Base-by-base conservation (phyloP, 163 green algal species). In the Scenedesmus sp. region DNA sequence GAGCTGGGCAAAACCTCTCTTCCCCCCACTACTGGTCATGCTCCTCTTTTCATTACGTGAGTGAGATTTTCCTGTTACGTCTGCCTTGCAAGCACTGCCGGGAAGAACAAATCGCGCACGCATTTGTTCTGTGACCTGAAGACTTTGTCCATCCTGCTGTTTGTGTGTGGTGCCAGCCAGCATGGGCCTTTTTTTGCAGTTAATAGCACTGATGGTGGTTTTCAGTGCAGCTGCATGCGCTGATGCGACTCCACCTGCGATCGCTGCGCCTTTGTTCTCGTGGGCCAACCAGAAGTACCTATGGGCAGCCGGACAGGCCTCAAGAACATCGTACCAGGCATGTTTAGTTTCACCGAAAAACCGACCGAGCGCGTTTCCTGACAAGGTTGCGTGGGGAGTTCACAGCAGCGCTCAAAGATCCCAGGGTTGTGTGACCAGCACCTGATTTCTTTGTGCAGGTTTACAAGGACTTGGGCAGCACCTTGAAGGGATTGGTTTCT, bases 211-310 rank as follows among this genome's bases (percentile, higher is more conserved):
- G 1, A 0, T 76, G 7, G 30, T 76, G 30, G 5, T 40, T 18
- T 5, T 37, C 40, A 30, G 65, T 40, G 65, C 30, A 37, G 65
- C 65, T 76, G 65, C 65, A 37, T 37, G 30, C 30, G 65, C 65
- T 16, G 9, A 76, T 16, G 65, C 65, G 6, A 9, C 26, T 76
- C 30, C 18, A 40, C 65, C 65, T 76, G 65, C 65, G 35, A 65
- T 90, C 24, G 40, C 72, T 61, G 86, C 86, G 2, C 86, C 86
- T 30, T 51, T 91, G 37, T 91, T 91, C 20, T 44, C 78, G 16
- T 79, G 79, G 49, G 33, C 86, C 10, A 90, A 85, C 35, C 18
- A 72, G 12, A 33, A 81, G 46, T 90, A 90, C 86, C 59, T 85
- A 7, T 33, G 18, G 5, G 33, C 43, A 33, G 73, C n/a, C 20